Base-by-base conservation (phyloP, 75 land plant genomes). In the Azolla pinnata region DNA sequence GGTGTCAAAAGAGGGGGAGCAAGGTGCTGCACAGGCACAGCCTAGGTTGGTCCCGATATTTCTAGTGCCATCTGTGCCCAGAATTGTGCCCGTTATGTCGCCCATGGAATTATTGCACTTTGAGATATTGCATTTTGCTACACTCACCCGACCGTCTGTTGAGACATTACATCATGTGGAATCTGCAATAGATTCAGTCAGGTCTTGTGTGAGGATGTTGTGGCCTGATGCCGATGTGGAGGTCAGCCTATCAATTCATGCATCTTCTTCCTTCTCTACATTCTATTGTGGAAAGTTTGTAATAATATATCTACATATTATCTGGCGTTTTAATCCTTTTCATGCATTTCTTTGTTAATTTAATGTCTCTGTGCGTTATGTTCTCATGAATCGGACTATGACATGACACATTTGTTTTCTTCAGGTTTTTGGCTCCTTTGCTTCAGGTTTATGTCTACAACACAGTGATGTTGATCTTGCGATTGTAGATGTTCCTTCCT, bases 391-490 rank as follows among this genome's bases (percentile, higher is more conserved):
- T 38, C 7, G 7, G 7, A 8, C 14, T 8, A 8, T 38, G 14
- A 38, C 7, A 29, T 10, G 63, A 24, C 17, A 25, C n/a, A 32
- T 18, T 26, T 62, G 12, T 62, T n/a, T 29, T n/a, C 17, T 24
- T 18, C 21, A 4, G 5, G 17, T 23, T 16, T 9, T 50, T 67
- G 54, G 16, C 4, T 51, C 33, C 21, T 26, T 25, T 18, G 26
- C 56, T 44, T 4, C 57, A 76, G 79, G 76, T 76, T 9, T 76
- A 59, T 76, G 79, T 54, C 62, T 76, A 14, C 38, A 52, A 34
- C 77, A 76, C 63, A 76, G 79, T 59, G 79, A 76, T 47, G 64
- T 76, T 20, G 79, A 76, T 23, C 44, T 76, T 30, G 79, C 62
- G 1, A 77, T 76, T 10, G 63, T 76, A 30, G 70, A 67, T 62